Conservation (phyloP, 352 stramenopile species). For the Phytophthora cryptogea region DNA sequence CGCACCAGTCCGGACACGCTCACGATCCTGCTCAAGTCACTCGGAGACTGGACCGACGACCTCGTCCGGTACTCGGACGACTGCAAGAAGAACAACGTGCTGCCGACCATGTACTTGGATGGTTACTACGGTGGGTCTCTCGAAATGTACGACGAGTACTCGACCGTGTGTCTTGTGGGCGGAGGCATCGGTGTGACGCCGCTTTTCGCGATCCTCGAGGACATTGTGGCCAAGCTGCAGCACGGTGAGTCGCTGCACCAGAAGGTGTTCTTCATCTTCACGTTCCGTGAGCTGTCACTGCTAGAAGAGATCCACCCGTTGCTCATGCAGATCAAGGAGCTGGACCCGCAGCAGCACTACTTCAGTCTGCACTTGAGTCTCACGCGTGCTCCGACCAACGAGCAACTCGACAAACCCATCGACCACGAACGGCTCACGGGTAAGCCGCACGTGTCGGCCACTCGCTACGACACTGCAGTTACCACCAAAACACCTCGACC, state of each 20-base stretch:
- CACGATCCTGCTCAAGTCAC: conserved; percentile 49
- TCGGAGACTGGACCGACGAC: conserved; percentile 42
- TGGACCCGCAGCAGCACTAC: conserved; percentile 31
- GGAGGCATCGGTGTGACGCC: conserved; percentile 27
- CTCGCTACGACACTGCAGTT: conserved; percentile 3
- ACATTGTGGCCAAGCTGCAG: conserved; percentile 33
- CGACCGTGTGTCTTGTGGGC: too few relatives aligned
- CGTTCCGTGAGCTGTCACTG: conserved; percentile 46
- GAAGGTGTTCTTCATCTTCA: conserved; percentile 49
- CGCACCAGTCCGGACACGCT: conserved; percentile 32
- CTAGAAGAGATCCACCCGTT: conserved; percentile 49
- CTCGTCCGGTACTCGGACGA: conserved; percentile 40
- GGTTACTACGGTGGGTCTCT: too few relatives aligned
- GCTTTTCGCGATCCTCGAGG: conserved; percentile 52
- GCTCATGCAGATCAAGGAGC: conserved; percentile 30
- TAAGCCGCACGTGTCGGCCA: conserved; percentile 11
- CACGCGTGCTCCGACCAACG: conserved; percentile 27
- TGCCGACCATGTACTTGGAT: conserved; percentile 25
- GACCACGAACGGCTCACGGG: conserved; percentile 26
- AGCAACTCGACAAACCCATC: conserved; percentile 25
- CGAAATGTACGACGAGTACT: too few relatives aligned
- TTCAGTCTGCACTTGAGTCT: conserved; percentile 41
- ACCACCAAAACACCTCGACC: conserved; percentile 20
- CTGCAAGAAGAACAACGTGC: conserved; percentile 26
- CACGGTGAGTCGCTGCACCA: conserved; percentile 15